phyloP scores from a whole-genome alignment of 2,329 filamentous ascomycete genomes.

The Trichoderma aggressivum region DNA sequence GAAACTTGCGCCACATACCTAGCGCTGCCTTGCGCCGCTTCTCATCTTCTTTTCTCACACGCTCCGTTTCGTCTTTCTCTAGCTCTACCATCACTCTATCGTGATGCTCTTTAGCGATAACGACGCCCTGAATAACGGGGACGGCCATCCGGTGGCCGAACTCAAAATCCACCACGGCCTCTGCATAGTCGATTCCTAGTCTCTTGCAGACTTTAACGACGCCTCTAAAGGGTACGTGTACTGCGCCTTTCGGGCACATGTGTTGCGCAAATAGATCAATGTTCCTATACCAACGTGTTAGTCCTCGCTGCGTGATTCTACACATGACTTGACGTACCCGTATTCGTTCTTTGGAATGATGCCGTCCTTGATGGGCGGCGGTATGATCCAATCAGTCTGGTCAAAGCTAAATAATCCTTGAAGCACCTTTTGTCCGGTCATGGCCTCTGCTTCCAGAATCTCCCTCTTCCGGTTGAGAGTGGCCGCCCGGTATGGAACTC shows the following conservation, averaged over 20 bases:
- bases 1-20: conserved; percentile 78
- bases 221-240: conserved; percentile 77
- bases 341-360: conserved; percentile 91
- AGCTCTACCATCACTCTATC: conserved; percentile 74
- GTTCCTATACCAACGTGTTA: conserved; percentile 49
- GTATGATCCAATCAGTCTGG: conserved; percentile 96
- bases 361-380: conserved; percentile 77
- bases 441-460: conserved; percentile 77
- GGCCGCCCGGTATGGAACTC: conserved; percentile 85
- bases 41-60: conserved; percentile 73
- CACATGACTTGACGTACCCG: conserved; percentile 44
- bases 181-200: conserved; percentile 82
- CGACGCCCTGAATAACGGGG: conserved; percentile 84
- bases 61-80: conserved; percentile 71
- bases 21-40: conserved; percentile 74
- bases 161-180: conserved; percentile 94
- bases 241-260: conserved; percentile 82
- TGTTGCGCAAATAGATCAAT: conserved; percentile 93
- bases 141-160: conserved; percentile 94
- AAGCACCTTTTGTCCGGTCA: conserved; percentile 76
- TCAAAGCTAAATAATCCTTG: conserved; percentile 81
- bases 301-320: background rate
- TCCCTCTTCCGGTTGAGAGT: conserved; percentile 84
- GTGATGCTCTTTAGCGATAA: conserved; percentile 78
- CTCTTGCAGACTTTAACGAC: conserved; percentile 78